Conservation (phyloP, 345 rosid genomes). For the Hypericum androsaemum region DNA sequence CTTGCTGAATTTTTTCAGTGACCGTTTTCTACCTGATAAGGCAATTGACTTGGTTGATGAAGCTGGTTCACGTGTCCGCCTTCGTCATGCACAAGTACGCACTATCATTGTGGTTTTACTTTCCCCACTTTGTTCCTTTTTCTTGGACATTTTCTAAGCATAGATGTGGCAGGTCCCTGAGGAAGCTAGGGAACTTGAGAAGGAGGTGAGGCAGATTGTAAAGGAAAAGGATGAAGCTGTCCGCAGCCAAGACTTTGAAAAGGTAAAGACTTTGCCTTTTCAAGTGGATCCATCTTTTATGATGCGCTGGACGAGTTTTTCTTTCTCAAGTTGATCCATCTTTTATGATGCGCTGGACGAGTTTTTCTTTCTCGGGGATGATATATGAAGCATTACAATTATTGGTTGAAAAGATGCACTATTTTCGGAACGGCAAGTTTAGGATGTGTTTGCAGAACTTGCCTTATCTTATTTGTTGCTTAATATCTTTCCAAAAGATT, state of each 20-base stretch:
- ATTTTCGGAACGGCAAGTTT: no score
- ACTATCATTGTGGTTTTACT: background rate
- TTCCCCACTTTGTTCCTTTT: background rate
- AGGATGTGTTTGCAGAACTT: background rate
- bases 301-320: background rate
- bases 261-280: conserved; percentile 32
- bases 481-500: background rate
- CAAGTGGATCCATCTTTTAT: background rate
- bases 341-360: background rate
- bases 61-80: conserved; percentile 58
- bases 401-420: no score
- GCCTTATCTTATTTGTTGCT: background rate
- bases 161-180: conserved; percentile 64
- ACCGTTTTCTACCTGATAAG: conserved; percentile 59
- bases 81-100: conserved; percentile 33
- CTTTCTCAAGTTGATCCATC: background rate
- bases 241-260: conserved; percentile 89
- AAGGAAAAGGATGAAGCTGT: conserved; percentile 97
- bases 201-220: conserved; percentile 80
- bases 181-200: conserved; percentile 96
- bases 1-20: conserved; percentile 24
- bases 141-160: background rate
- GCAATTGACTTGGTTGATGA: conserved; percentile 71
- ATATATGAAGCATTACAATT: no score
- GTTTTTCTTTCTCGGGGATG: background rate